These are phyloP conservation scores for Jamesozyma spencerorum DNA, from an alignment of 805 yeast species.

Conservation along the genomic window DNA sequence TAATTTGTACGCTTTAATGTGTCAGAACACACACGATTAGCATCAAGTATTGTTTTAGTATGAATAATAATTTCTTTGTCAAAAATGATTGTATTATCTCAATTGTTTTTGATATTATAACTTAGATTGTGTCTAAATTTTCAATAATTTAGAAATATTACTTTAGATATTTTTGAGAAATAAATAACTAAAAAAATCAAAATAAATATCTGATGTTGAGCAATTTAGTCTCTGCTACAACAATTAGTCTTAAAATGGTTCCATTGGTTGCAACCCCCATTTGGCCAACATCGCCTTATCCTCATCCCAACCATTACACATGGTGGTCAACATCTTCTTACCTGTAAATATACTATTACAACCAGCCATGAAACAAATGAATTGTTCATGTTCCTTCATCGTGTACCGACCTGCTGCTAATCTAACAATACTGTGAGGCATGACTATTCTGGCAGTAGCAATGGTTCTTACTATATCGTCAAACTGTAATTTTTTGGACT, in stretches of 20 bases:
- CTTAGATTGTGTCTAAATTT: no score
- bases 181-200: no score
- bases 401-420: slow-evolving; percentile 77
- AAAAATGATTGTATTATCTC: no score
- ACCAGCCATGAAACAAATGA: slow-evolving; percentile 67
- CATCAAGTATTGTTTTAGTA: no score
- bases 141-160: no score
- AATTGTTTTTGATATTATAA: no score
- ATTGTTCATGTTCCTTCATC: slow-evolving; percentile 70
- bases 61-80: no score
- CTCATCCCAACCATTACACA: slow-evolving; percentile 80
- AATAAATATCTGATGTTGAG: no score
- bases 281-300: slow-evolving; percentile 56
- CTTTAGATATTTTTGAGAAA: no score
- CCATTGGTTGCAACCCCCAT: slow-evolving; percentile 62
- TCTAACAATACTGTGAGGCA: slow-evolving; percentile 65
- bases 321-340: slow-evolving; percentile 69
- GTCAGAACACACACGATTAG: no score
- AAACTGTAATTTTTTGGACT: slow-evolving; percentile 40
- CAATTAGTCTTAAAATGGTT: slow-evolving; percentile 28
- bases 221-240: no score
- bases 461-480: slow-evolving; percentile 60
- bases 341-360: slow-evolving; percentile 78
- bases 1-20: no score
- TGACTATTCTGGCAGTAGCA: slow-evolving; percentile 65